A percentile compares a stretch with the other conserved stretches of the same genome.
Conservation (phyloP, 768 basidiomycete genomes). For the Hemileccinum rubropunctum region DNA sequence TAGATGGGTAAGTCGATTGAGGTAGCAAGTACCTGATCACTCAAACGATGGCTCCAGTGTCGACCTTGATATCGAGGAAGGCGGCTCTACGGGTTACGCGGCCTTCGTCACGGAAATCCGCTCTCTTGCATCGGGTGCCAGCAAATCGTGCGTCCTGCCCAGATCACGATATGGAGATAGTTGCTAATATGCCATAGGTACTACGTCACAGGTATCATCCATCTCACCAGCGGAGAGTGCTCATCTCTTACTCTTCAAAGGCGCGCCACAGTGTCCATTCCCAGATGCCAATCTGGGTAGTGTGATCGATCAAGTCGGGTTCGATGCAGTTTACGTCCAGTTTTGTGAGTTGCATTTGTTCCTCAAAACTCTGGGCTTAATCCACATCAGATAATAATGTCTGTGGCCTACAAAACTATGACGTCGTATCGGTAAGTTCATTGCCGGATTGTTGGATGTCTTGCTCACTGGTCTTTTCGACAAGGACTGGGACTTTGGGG, state of each 20-base stretch:
- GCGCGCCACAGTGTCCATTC: conserved; percentile 53
- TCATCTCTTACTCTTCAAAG: conserved; percentile 8
- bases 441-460: background rate
- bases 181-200: conserved; percentile 40
- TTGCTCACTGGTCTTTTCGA: background rate
- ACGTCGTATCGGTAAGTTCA: conserved; percentile 48
- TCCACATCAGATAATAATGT: conserved; percentile 39
- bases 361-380: background rate
- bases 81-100: conserved; percentile 45
- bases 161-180: background rate
- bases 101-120: conserved; percentile 39
- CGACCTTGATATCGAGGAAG: conserved; percentile 78
- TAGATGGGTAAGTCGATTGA: conserved; percentile 39
- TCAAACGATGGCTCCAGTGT: conserved; percentile 35
- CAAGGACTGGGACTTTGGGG: conserved; percentile 47
- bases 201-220: conserved; percentile 49
- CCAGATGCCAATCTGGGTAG: conserved; percentile 61
- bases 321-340: conserved; percentile 75
- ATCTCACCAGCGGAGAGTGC: background rate
- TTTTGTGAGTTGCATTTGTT: conserved; percentile 38
- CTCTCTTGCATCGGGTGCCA: conserved; percentile 22
- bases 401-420: conserved; percentile 48
- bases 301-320: conserved; percentile 57
- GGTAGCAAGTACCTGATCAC: background rate
- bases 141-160: conserved; percentile 17